Percentiles rank a stretch among this genome's conserved stretches.
Evolutionary conservation across 345 rosid genomes (phyloP).

Genomic region (Linum lewisii): DNA sequence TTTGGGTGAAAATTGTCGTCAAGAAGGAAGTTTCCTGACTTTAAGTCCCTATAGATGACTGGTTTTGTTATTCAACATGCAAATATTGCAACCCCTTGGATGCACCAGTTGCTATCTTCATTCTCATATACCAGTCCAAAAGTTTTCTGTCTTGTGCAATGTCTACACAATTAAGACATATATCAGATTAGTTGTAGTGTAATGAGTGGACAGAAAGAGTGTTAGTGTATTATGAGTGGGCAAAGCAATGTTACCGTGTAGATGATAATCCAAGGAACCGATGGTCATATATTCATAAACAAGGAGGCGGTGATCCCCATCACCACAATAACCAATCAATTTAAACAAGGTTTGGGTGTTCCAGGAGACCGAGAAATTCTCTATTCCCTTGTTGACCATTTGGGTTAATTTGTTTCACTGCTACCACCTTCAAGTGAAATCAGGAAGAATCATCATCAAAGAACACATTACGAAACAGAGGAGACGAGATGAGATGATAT

Average conservation of each 20-base stretch:
- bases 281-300: slow-evolving; percentile 94
- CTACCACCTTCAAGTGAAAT: slow-evolving; percentile 91
- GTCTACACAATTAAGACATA: slow-evolving; percentile 58
- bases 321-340: slow-evolving; percentile 95
- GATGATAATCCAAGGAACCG: slow-evolving; percentile 92
- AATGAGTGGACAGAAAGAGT: no score
- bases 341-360: slow-evolving; percentile 91
- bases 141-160: slow-evolving; percentile 73
- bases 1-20: slow-evolving; percentile 88
- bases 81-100: slow-evolving; percentile 93
- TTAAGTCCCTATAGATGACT: slow-evolving; percentile 88
- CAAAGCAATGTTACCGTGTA: slow-evolving; percentile 64
- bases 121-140: slow-evolving; percentile 91
- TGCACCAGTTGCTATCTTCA: slow-evolving; percentile 98
- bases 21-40: slow-evolving; percentile 91
- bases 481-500: slow-evolving; percentile 6
- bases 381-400: slow-evolving; percentile 96
- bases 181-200: background rate
- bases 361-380: slow-evolving; percentile 93
- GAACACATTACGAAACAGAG: no score
- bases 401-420: slow-evolving; percentile 88
- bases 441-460: no score
- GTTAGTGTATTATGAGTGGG: background rate
- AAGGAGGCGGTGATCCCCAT: slow-evolving; percentile 95
- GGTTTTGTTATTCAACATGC: slow-evolving; percentile 98